Evolutionary conservation across 2,329 filamentous ascomycete genomes (phyloP).

Genomic region (Hymenotorrendiella dingleyae): DNA sequence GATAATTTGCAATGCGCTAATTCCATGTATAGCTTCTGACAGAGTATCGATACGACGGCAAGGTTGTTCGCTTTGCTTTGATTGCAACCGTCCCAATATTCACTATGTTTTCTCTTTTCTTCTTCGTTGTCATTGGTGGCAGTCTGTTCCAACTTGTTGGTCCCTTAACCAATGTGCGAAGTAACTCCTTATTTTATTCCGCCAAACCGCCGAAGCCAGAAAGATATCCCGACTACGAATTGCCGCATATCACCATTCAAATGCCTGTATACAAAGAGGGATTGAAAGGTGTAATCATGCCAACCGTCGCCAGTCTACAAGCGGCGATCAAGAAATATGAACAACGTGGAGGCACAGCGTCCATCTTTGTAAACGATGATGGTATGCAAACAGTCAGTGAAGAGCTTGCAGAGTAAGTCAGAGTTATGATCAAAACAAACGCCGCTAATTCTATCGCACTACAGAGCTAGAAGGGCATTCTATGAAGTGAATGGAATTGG

Average conservation of each 20-base stretch:
- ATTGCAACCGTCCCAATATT: constrained; percentile 16
- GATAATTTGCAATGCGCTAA: too few relatives aligned
- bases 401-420: constrained; percentile 21
- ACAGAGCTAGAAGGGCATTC: constrained; percentile 45
- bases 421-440: not conserved
- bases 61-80: constrained; percentile 15
- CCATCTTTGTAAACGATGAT: constrained; percentile 64
- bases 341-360: constrained; percentile 56
- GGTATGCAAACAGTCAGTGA: constrained; percentile 50
- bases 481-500: constrained; percentile 53
- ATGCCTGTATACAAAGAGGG: constrained; percentile 46
- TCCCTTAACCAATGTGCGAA: constrained; percentile 22
- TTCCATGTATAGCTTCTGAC: constrained; percentile 12
- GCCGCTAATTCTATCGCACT: constrained; percentile 39
- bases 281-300: constrained; percentile 42
- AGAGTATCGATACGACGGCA: constrained; percentile 17
- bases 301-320: constrained; percentile 52
- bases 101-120: constrained; percentile 28
- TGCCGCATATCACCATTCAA: constrained; percentile 40
- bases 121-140: constrained; percentile 43
- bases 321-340: constrained; percentile 53
- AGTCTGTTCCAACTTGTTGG: constrained; percentile 8
- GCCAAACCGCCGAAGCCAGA: constrained; percentile 34
- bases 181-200: constrained; percentile 41
- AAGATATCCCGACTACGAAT: constrained; percentile 12